Evolutionary conservation across 148 eudicot genomes (phyloP).

Genomic region (Heliamphora exappendiculata): DNA sequence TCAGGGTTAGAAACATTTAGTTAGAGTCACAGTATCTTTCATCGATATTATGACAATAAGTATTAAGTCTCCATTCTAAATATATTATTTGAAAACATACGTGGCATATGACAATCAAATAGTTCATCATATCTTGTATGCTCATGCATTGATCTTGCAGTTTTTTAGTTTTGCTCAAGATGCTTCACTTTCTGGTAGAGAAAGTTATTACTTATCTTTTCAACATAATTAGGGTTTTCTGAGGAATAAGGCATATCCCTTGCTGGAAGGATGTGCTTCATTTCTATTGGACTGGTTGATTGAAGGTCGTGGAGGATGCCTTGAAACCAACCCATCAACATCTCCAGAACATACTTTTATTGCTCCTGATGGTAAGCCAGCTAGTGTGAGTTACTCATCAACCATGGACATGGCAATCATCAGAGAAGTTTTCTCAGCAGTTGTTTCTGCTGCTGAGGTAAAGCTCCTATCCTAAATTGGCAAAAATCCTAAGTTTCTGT

Average conservation of each 20-base stretch:
- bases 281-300: slow-evolving; percentile 79
- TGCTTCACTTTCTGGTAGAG: not conserved
- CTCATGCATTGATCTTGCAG: not conserved
- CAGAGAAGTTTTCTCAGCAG: slow-evolving; percentile 50
- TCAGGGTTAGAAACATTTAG: no score
- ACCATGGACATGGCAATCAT: slow-evolving; percentile 86
- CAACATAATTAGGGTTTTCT: slow-evolving; percentile 35
- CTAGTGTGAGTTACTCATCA: slow-evolving; percentile 81
- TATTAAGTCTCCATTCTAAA: not conserved
- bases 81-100: not conserved
- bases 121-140: not conserved
- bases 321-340: slow-evolving; percentile 87
- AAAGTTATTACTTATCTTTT: not conserved
- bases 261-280: slow-evolving; percentile 55
- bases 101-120: not conserved
- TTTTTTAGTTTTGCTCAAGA: not conserved
- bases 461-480: not conserved
- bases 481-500: not conserved
- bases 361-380: slow-evolving; percentile 69
- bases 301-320: slow-evolving; percentile 49
- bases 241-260: slow-evolving; percentile 48
- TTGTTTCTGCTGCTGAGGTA: slow-evolving; percentile 65
- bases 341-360: slow-evolving; percentile 76
- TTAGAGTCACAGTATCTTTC: no score
- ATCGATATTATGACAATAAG: no score